Evolutionary conservation across 768 basidiomycete species (phyloP).

Genomic region (Leccinellum rugosiceps): DNA sequence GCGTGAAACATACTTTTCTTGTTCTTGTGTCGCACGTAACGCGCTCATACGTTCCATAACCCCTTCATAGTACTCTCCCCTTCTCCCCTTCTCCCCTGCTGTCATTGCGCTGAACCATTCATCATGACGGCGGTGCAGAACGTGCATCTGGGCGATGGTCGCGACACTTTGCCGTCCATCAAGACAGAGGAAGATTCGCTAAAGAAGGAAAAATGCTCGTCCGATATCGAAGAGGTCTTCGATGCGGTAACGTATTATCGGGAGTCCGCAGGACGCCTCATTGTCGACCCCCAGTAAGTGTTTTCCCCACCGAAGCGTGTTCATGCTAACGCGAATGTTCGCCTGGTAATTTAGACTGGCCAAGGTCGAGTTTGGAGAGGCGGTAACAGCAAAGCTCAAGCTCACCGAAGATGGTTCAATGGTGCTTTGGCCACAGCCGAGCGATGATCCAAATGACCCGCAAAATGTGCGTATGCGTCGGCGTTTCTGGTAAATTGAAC

Average conservation of each 20-base stretch:
- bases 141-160: background rate
- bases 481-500: background rate
- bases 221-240: slow-evolving; percentile 15
- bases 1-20: background rate
- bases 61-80: no score
- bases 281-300: slow-evolving; percentile 59
- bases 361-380: slow-evolving; percentile 47
- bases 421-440: slow-evolving; percentile 56
- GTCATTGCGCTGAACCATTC: background rate
- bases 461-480: slow-evolving; percentile 42
- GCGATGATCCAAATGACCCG: slow-evolving; percentile 48
- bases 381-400: slow-evolving; percentile 44
- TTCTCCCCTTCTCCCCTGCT: background rate
- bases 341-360: slow-evolving; percentile 38
- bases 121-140: background rate
- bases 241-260: slow-evolving; percentile 48
- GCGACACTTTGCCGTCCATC: background rate
- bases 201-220: background rate
- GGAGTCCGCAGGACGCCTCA: slow-evolving; percentile 52
- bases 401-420: slow-evolving; percentile 42
- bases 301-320: background rate
- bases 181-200: background rate
- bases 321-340: background rate
- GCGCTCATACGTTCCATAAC: background rate
- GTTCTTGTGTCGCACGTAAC: background rate